Percentiles rank a stretch among this genome's conserved stretches.
phyloP scores from a whole-genome alignment of 768 basidiomycete species.

The Trametes gibbosa region DNA sequence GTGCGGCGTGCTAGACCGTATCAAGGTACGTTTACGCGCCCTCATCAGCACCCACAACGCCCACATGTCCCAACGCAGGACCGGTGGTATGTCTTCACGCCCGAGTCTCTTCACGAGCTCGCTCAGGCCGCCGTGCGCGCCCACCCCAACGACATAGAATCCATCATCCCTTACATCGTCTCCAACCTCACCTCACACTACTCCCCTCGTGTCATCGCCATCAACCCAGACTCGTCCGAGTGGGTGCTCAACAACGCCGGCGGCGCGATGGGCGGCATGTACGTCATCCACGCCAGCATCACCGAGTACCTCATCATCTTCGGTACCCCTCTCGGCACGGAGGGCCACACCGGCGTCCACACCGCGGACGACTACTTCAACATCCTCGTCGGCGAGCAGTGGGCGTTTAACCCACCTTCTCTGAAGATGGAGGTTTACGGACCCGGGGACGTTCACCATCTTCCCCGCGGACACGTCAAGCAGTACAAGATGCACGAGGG shows the following conservation, averaged over 20 bases:
- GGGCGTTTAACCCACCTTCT: constrained; percentile 82
- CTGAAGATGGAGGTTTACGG: constrained; percentile 84
- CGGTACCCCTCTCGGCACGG: constrained; percentile 94
- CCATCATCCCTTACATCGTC: constrained; percentile 81
- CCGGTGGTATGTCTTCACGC: constrained; percentile 86
- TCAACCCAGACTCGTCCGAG: constrained; percentile 59
- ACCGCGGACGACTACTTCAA: constrained; percentile 98
- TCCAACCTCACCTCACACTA: constrained; percentile 74
- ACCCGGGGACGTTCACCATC: constrained; percentile 80
- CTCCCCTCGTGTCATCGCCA: constrained; percentile 53
- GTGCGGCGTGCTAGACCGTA: constrained; percentile 54
- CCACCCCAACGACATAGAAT: constrained; percentile 59
- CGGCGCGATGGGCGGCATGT: constrained; percentile 98
- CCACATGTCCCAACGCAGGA: constrained; percentile 46
- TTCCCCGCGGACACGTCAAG: constrained; percentile 81
- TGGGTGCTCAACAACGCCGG: constrained; percentile 99
- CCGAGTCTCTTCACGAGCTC: constrained; percentile 65
- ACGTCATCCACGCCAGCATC: constrained; percentile 92
- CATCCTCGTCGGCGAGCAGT: constrained; percentile 91
- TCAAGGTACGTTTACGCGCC: constrained; percentile 47
- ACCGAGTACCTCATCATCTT: constrained; percentile 98
- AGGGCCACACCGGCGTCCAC: constrained; percentile 92
- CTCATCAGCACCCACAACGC: neutral
- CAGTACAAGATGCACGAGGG: constrained; percentile 99
- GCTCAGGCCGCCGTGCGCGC: constrained; percentile 69